phyloP scores from a whole-genome alignment of 2,329 filamentous ascomycete species.

The Pseudogymnoascus sp. region DNA sequence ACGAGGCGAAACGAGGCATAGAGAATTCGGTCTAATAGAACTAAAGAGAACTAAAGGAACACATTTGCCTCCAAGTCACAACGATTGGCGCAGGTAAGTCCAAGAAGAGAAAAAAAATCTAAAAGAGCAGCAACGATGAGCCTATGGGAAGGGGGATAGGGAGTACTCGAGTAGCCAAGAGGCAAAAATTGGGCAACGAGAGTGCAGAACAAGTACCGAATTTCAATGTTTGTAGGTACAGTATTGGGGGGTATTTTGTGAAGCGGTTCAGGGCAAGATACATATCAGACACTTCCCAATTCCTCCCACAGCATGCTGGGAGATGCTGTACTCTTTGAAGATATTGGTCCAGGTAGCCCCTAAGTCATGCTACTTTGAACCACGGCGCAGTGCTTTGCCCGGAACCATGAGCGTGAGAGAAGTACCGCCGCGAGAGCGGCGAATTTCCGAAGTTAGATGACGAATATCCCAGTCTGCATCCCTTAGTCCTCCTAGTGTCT shows the following conservation, averaged over 20 bases:
- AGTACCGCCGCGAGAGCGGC: not conserved
- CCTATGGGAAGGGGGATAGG: conserved; percentile 6
- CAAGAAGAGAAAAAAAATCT: not conserved
- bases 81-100: conserved; percentile 1
- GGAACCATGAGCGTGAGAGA: not conserved
- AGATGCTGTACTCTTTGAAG: not conserved
- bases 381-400: not conserved
- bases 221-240: not conserved
- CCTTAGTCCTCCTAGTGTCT: not conserved
- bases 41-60: not conserved
- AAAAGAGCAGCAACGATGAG: not conserved
- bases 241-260: not conserved
- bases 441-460: conserved; percentile 7
- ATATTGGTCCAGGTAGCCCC: not conserved
- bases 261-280: not conserved
- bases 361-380: conserved; percentile 4
- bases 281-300: not conserved
- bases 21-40: not conserved
- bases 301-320: not conserved
- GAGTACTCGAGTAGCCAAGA: conserved; percentile 5
- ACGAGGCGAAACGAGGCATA: not conserved
- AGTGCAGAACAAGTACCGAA: not conserved
- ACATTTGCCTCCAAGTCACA: not conserved
- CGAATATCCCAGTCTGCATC: conserved; percentile 4
- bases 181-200: not conserved